A percentile compares a stretch with the other conserved stretches of the same genome.
Conservation (phyloP, 768 basidiomycete genomes). For the Suillus occidentalis region DNA sequence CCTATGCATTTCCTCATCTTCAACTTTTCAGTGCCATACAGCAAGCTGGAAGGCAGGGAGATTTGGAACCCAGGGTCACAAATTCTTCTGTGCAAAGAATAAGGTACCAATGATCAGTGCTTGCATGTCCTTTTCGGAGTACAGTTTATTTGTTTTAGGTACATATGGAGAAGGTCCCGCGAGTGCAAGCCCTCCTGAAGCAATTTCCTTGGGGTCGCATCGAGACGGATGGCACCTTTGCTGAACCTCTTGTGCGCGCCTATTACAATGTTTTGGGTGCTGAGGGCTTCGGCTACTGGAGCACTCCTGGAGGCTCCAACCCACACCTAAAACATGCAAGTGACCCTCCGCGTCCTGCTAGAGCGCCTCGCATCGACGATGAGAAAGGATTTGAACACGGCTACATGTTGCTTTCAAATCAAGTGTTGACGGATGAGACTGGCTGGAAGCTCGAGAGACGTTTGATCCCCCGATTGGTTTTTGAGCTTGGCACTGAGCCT, state of each 20-base stretch:
- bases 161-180: conserved; percentile 37
- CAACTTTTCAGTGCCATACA: conserved; percentile 32
- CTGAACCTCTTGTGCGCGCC: conserved; percentile 33
- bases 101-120: conserved; percentile 22
- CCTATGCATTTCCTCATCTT: neutral
- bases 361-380: conserved; percentile 12
- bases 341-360: conserved; percentile 5
- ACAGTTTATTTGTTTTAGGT: conserved; percentile 21
- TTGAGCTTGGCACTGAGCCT: conserved; percentile 28
- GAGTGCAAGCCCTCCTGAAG: conserved; percentile 33
- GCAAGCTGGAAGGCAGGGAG: conserved; percentile 35
- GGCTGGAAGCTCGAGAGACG: conserved; percentile 38
- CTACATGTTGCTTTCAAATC: conserved; percentile 32
- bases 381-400: conserved; percentile 32
- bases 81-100: conserved; percentile 35
- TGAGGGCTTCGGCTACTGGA: conserved; percentile 44
- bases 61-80: conserved; percentile 31
- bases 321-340: conserved; percentile 28
- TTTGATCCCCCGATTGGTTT: conserved; percentile 35
- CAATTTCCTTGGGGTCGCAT: conserved; percentile 45
- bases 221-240: conserved; percentile 42
- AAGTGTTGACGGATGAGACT: conserved; percentile 31
- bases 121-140: neutral
- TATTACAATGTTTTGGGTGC: conserved; percentile 39
- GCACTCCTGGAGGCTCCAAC: conserved; percentile 33